phyloP scores from a whole-genome alignment of 768 basidiomycete species.

The Naganishia antarctica region DNA sequence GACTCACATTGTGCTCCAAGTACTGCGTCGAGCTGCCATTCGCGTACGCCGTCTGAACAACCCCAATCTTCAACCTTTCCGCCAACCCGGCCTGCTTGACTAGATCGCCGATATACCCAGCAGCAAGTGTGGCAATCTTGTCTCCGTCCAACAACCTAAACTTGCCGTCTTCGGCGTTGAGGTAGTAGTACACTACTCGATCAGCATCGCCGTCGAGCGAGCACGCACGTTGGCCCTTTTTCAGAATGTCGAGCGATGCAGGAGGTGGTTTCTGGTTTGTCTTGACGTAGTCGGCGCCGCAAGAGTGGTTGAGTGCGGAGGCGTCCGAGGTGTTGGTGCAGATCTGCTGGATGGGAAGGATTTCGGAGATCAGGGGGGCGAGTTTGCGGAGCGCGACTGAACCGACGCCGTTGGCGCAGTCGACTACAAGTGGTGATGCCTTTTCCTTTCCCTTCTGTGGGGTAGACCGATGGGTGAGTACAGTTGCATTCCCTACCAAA shows the following conservation, averaged over 20 bases:
- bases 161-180: conserved; percentile 52
- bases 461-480: conserved; percentile 19
- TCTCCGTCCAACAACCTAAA: conserved; percentile 97
- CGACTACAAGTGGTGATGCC: conserved; percentile 66
- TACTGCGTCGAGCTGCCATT: conserved; percentile 96
- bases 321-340: conserved; percentile 64
- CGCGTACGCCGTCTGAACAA: conserved; percentile 97
- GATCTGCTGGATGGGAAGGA: conserved; percentile 61
- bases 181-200: conserved; percentile 89
- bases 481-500: neutral
- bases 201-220: conserved; percentile 98
- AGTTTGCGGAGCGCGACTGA: conserved; percentile 65
- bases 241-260: conserved; percentile 50
- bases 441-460: conserved; percentile 41
- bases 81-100: conserved; percentile 80
- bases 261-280: conserved; percentile 80
- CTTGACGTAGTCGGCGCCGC: conserved; percentile 96
- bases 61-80: conserved; percentile 72
- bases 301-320: conserved; percentile 74
- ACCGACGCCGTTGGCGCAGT: conserved; percentile 99
- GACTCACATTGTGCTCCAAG: conserved; percentile 62
- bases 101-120: conserved; percentile 84
- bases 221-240: conserved; percentile 74
- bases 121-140: conserved; percentile 91
- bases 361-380: conserved; percentile 54